Conservation (phyloP, 306 rosid species). For the Phaseolus lunatus region DNA sequence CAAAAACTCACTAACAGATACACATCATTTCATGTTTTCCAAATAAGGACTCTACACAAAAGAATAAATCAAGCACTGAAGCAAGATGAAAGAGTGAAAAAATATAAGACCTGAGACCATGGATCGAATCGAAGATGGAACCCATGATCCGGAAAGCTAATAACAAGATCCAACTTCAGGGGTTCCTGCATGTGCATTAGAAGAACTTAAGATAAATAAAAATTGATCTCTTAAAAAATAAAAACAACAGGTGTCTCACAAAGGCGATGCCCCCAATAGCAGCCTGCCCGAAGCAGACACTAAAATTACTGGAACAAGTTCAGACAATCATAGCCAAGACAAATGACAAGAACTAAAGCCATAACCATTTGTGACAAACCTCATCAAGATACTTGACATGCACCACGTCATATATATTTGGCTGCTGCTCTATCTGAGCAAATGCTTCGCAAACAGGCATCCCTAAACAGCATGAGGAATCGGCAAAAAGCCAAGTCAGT, state of each 20-base stretch:
- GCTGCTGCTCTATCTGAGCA: conserved; percentile 92
- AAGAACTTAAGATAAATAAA: conserved; percentile 19
- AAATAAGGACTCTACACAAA: conserved; percentile 12
- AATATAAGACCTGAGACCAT: conserved; percentile 85
- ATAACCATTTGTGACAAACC: conserved; percentile 55
- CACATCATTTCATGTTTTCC: background rate
- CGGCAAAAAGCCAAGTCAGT: background rate
- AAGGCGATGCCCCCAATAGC: background rate
- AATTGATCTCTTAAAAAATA: background rate
- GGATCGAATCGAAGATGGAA: conserved; percentile 98
- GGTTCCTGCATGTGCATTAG: conserved; percentile 73
- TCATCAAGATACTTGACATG: conserved; percentile 95
- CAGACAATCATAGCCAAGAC: conserved; percentile 8
- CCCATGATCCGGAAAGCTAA: conserved; percentile 98
- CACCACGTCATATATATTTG: conserved; percentile 92
- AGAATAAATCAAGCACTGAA: conserved; percentile 5
- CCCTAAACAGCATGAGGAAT: conserved; percentile 57
- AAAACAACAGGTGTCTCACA: conserved; percentile 16
- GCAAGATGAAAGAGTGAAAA: background rate
- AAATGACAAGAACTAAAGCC: background rate
- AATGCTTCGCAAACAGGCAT: conserved; percentile 98
- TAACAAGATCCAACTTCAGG: conserved; percentile 80
- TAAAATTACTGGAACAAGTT: background rate
- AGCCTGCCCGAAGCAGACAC: conserved; percentile 11
- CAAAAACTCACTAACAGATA: background rate